phyloP scores from a whole-genome alignment of 371 early-diverging fungal species.

The Mortierella sp. region DNA sequence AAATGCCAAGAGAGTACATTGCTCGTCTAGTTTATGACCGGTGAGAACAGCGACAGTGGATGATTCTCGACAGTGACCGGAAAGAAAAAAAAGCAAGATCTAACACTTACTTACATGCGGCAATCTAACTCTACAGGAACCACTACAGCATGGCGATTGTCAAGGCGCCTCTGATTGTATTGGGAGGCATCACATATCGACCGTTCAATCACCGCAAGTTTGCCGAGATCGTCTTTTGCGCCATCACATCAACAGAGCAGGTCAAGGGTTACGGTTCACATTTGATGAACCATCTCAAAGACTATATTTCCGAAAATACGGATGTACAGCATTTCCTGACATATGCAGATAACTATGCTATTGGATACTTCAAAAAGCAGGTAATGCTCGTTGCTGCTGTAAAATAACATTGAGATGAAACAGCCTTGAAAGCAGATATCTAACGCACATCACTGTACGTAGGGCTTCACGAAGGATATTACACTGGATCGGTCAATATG shows the following conservation, averaged over 20 bases:
- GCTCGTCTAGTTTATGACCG: slow-evolving; percentile 96
- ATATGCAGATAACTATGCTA: slow-evolving; percentile 99
- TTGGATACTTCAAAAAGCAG: slow-evolving; percentile 99
- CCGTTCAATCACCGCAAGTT: slow-evolving; percentile 92
- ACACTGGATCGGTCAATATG: slow-evolving; percentile 92
- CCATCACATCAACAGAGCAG: slow-evolving; percentile 94
- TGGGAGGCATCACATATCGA: slow-evolving; percentile 98
- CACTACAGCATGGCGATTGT: slow-evolving; percentile 88
- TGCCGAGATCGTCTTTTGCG: slow-evolving; percentile 99
- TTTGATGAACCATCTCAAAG: slow-evolving; percentile 95
- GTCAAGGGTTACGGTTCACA: slow-evolving; percentile 97
- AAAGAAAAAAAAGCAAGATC: no score
- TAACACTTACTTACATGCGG: no score
- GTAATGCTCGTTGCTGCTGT: slow-evolving; percentile 54
- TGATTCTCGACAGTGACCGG: slow-evolving; percentile 69
- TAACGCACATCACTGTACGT: no score
- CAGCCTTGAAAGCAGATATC: no score
- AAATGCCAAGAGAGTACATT: slow-evolving; percentile 99
- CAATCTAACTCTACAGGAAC: slow-evolving; percentile 72
- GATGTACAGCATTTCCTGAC: slow-evolving; percentile 93
- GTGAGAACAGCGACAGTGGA: slow-evolving; percentile 55
- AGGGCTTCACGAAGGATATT: slow-evolving; percentile 98
- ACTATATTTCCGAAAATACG: slow-evolving; percentile 79
- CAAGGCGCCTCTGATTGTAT: slow-evolving; percentile 74
- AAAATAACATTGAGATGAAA: neutral